These are phyloP conservation scores for Fusarium sp. DNA, from an alignment of 2,329 filamentous ascomycete genomes.

Conservation along the genomic window DNA sequence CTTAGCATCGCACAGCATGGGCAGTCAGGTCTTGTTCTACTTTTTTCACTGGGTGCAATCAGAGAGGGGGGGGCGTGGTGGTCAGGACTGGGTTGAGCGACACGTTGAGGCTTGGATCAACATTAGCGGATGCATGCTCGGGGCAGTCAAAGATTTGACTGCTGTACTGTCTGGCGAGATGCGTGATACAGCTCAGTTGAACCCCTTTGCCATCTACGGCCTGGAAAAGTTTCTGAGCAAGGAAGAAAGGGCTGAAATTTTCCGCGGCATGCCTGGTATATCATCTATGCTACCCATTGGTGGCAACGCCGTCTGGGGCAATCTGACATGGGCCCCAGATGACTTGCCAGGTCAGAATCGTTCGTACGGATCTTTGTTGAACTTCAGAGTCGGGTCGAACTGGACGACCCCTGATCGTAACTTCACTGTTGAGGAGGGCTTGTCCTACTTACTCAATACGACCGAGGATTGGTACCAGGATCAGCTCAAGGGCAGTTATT, in stretches of 20 bases:
- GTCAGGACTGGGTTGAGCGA: conserved; percentile 87
- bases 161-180: conserved; percentile 96
- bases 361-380: conserved; percentile 83
- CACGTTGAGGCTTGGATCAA: conserved; percentile 98
- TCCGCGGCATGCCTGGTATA: conserved; percentile 95
- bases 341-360: conserved; percentile 77
- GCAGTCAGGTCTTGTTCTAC: conserved; percentile 91
- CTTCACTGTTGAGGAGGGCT: conserved; percentile 79
- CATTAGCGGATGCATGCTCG: conserved; percentile 97
- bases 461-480: conserved; percentile 87
- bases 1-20: conserved; percentile 95
- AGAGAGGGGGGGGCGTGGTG: conserved; percentile 80
- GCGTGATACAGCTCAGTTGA: conserved; percentile 97
- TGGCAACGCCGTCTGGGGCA: conserved; percentile 94
- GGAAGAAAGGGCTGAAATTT: conserved; percentile 90
- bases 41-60: conserved; percentile 84
- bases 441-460: conserved; percentile 80
- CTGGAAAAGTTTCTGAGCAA: conserved; percentile 94
- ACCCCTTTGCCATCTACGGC: conserved; percentile 95
- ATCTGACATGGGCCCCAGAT: conserved; percentile 86
- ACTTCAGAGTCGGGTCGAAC: conserved; percentile 77
- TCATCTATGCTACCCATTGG: conserved; percentile 97
- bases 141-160: conserved; percentile 88
- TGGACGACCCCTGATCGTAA: conserved; percentile 74
- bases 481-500: conserved; percentile 79